Conservation (phyloP, 2,329 filamentous ascomycete genomes). For the Nigrograna mackinnonii region DNA sequence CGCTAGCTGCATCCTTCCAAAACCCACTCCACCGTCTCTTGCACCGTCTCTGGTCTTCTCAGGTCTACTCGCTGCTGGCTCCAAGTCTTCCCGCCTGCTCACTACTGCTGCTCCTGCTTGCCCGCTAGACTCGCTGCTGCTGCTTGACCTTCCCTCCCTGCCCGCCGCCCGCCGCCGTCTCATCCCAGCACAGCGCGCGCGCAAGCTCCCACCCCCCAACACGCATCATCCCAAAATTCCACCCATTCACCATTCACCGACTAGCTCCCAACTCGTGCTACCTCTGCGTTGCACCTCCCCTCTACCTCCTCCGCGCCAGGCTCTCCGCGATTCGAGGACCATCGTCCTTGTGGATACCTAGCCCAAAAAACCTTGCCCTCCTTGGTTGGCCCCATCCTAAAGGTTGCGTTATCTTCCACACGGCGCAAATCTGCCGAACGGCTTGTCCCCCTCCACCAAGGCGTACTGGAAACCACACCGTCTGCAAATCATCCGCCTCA, state of each 20-base stretch:
- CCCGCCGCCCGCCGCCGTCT: too few species aligned
- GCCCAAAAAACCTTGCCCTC: constrained; percentile 17
- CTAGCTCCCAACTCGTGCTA: constrained; percentile 40
- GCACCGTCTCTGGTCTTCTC: too few species aligned
- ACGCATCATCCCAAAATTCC: too few species aligned
- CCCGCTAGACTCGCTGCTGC: too few species aligned
- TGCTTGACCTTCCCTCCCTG: too few species aligned
- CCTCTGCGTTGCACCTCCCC: constrained; percentile 36
- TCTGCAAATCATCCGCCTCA: constrained; percentile 55
- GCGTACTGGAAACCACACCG: constrained; percentile 41
- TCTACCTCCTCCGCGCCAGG: constrained; percentile 28
- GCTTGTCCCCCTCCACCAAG: constrained; percentile 38
- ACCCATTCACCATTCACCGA: too few species aligned
- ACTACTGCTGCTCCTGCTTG: too few species aligned
- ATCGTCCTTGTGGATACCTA: constrained; percentile 3
- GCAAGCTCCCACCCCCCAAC: too few species aligned
- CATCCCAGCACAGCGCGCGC: too few species aligned
- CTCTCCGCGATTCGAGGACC: constrained; percentile 41
- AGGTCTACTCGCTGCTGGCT: too few species aligned
- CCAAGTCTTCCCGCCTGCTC: constrained; percentile 25
- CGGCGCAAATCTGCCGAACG: constrained; percentile 45
- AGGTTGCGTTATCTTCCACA: constrained; percentile 40
- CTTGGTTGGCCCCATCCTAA: constrained; percentile 28
- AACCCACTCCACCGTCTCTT: constrained; percentile 20
- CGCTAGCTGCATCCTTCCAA: constrained; percentile 34